Percentiles rank a stretch among this genome's conserved stretches.
phyloP scores from a whole-genome alignment of 2,329 filamentous ascomycete species.

The Beauveria bassiana region DNA sequence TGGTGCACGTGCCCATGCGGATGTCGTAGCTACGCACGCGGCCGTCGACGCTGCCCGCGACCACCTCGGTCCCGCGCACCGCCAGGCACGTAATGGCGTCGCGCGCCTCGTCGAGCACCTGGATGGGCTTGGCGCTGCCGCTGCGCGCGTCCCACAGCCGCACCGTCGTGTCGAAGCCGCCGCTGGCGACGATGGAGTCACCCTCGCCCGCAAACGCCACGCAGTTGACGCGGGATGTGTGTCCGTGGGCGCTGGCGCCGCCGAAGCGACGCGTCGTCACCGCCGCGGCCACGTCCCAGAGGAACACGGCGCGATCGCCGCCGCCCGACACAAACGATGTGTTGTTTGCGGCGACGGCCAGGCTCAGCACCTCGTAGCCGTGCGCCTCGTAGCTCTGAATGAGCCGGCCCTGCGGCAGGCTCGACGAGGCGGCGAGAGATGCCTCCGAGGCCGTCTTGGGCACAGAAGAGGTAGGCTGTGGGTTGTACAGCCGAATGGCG shows the following conservation, averaged over 20 bases:
- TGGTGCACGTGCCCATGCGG: slow-evolving; percentile 61
- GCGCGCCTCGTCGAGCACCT: slow-evolving; percentile 63
- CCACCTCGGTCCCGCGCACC: slow-evolving; percentile 48
- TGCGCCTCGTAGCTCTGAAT: slow-evolving; percentile 88
- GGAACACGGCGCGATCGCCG: slow-evolving; percentile 82
- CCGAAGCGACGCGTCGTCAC: slow-evolving; percentile 69
- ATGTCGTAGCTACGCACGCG: slow-evolving; percentile 76
- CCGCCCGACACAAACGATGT: slow-evolving; percentile 78
- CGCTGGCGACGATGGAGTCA: slow-evolving; percentile 64
- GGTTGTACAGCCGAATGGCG: slow-evolving; percentile 79
- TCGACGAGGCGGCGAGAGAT: slow-evolving; percentile 18
- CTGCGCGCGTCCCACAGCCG: slow-evolving; percentile 65
- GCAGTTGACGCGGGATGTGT: slow-evolving; percentile 67
- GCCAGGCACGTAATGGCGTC: slow-evolving; percentile 55
- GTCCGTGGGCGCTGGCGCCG: slow-evolving; percentile 47
- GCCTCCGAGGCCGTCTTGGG: slow-evolving; percentile 15
- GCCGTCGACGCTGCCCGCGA: slow-evolving; percentile 78
- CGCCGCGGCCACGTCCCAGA: slow-evolving; percentile 87
- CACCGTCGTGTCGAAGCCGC: slow-evolving; percentile 68
- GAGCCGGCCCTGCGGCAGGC: slow-evolving; percentile 46
- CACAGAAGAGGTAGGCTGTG: slow-evolving; percentile 41
- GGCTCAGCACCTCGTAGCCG: slow-evolving; percentile 82
- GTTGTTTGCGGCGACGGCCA: slow-evolving; percentile 70
- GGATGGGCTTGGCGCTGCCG: slow-evolving; percentile 53
- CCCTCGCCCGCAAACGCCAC: slow-evolving; percentile 71